Base-by-base conservation (phyloP, 306 rosid genomes). In the Vigna nakashimae region DNA sequence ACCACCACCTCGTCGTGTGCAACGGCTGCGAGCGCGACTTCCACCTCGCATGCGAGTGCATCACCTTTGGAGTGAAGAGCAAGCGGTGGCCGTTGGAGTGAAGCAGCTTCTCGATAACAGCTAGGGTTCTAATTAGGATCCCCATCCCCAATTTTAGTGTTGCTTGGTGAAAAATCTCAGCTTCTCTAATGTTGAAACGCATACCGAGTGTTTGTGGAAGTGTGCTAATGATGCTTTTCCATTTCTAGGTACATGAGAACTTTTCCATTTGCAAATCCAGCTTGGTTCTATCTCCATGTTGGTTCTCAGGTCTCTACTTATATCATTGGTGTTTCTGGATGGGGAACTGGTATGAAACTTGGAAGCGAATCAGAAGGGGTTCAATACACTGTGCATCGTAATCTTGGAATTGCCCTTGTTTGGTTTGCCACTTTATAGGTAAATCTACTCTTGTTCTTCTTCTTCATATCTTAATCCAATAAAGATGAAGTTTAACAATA, bases 31-130 rank as follows among this genome's bases (percentile, higher is more conserved):
- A 96, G 92, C 90, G 96, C 22, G 89, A 90, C 8, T 92, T 85
- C 74, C 99, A 96, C 74, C 72, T 91, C 72, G 73, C 83, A 16
- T 96, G 97, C 3, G 98, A 96, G 80, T 96, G 99, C 16, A 46
- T 68, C 1, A 40, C 80, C 51, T 59, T 79, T 4, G 96, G 98
- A 3, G 94, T 84, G 28, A 91, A 76, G 91, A 92, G 98, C 79
- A 96, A 91, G 80, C 89, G 94, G 15, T 96, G 99, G 98, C 99
- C 97, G 36, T 84, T 96, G n/a, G 99, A 2, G 91, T 89, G 7
- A 92, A 90, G 81, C 92, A 84, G 80, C 89, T 96, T 65, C 84
- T 96, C 43, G 99, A 96, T 60, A 96, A 92, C 45, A 96, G 89
- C 99, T 20, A 20, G 22, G 22, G 22, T 20, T 20, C 22, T 20